These are phyloP conservation scores for Chaetomiaceae sp. DNA, from an alignment of 2,329 filamentous ascomycete species.

Conservation along the genomic window DNA sequence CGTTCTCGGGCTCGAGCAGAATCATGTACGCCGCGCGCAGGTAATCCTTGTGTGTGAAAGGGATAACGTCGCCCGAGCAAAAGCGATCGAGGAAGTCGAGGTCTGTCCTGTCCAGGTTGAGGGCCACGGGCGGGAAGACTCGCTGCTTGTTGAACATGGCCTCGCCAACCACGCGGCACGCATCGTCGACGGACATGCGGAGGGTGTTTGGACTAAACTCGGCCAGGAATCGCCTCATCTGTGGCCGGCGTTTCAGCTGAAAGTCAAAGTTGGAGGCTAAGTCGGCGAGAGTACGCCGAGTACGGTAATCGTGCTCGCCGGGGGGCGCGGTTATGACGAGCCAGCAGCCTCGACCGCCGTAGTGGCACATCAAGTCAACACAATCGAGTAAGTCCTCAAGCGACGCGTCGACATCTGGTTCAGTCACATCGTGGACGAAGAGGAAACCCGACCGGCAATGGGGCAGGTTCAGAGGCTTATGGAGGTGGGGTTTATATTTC, in stretches of 20 bases:
- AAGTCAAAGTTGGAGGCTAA: neutral
- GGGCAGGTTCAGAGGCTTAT: neutral
- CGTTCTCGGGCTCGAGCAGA: conserved; percentile 6
- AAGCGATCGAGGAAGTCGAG: conserved; percentile 9
- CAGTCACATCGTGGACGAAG: neutral
- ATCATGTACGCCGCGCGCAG: conserved; percentile 16
- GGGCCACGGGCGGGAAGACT: too few relatives aligned
- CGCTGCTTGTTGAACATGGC: neutral
- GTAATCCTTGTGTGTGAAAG: conserved; percentile 18
- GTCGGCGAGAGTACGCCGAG: too few relatives aligned
- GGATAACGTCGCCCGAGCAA: neutral
- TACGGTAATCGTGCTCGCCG: neutral
- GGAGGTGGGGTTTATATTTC: too few relatives aligned
- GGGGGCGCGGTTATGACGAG: neutral
- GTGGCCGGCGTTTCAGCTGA: neutral
- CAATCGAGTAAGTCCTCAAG: neutral
- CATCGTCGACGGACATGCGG: neutral
- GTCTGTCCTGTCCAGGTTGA: too few relatives aligned
- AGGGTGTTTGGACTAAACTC: neutral
- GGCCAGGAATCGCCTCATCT: neutral
- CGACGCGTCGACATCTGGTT: neutral
- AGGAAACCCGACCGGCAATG: neutral
- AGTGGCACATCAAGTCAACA: neutral
- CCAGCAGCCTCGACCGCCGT: neutral
- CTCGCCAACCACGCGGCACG: neutral